Percentiles rank a stretch among this genome's conserved stretches.
Conservation (phyloP, 139 green algal genomes). For the Chlorella sp. region DNA sequence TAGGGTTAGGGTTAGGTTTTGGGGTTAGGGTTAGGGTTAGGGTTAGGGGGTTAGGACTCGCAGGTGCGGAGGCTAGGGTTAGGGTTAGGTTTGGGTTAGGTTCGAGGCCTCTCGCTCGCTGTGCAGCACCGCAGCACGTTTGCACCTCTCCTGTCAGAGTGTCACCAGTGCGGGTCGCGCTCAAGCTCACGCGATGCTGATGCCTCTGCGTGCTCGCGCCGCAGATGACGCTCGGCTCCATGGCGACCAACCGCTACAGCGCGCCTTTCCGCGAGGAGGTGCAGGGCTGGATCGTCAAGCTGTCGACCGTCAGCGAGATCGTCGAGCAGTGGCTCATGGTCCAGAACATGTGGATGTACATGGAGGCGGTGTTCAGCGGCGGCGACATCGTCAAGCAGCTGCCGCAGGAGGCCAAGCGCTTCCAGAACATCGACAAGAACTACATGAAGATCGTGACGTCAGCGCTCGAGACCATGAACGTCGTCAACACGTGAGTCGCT, state of each 20-base stretch:
- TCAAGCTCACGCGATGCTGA: too few relatives aligned
- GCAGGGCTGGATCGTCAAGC: slow-evolving; percentile 71
- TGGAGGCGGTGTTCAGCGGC: slow-evolving; percentile 92
- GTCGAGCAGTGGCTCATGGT: slow-evolving; percentile 60
- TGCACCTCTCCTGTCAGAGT: too few relatives aligned
- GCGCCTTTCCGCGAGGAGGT: slow-evolving; percentile 80
- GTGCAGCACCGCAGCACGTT: too few relatives aligned
- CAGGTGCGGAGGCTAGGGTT: background rate
- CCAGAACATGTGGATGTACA: slow-evolving; percentile 80
- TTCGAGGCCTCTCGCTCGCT: too few relatives aligned
- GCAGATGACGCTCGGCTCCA: slow-evolving; percentile 87
- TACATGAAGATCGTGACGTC: slow-evolving; percentile 92
- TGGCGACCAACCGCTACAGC: slow-evolving; percentile 89
- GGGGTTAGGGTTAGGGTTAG: too few relatives aligned
- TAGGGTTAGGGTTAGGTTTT: too few relatives aligned
- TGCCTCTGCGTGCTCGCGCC: too few relatives aligned
- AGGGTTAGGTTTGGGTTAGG: too few relatives aligned
- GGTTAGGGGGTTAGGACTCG: too few relatives aligned
- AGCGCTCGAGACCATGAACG: slow-evolving; percentile 74
- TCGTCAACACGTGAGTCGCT: slow-evolving; percentile 70
- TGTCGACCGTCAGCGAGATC: slow-evolving; percentile 83
- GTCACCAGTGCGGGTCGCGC: too few relatives aligned
- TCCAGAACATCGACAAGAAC: slow-evolving; percentile 95
- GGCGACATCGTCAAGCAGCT: slow-evolving; percentile 97
- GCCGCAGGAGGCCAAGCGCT: slow-evolving; percentile 90